Evolutionary conservation across 2,329 filamentous ascomycete species (phyloP).

Genomic region (Calonectria pseudoreteaudii): DNA sequence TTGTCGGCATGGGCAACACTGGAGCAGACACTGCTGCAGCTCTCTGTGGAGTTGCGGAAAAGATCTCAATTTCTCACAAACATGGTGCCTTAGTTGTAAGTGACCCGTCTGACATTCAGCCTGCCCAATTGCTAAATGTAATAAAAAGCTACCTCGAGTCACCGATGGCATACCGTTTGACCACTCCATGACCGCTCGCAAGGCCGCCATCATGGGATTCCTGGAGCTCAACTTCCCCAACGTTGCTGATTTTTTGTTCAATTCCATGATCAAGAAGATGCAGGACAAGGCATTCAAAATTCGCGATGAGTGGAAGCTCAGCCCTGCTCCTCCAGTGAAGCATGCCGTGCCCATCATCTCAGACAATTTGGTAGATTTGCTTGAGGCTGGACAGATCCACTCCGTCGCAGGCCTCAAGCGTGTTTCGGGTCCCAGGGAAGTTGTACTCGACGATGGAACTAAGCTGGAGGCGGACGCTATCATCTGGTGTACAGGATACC

Average conservation of each 20-base stretch:
- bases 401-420: constrained; percentile 46
- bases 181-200: constrained; percentile 48
- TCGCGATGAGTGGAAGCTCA: constrained; percentile 44
- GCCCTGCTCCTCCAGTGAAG: constrained; percentile 38
- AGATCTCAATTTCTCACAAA: constrained; percentile 56
- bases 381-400: constrained; percentile 51
- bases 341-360: constrained; percentile 43
- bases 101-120: neutral
- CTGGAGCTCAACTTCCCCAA: constrained; percentile 41
- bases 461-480: constrained; percentile 45
- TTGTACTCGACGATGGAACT: constrained; percentile 46
- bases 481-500: constrained; percentile 52
- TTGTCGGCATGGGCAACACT: constrained; percentile 57
- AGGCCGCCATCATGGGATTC: constrained; percentile 45
- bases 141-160: constrained; percentile 42
- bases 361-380: constrained; percentile 45
- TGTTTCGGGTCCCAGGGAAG: constrained; percentile 36
- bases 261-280: constrained; percentile 38
- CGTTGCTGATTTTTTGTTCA: constrained; percentile 35
- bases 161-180: constrained; percentile 50
- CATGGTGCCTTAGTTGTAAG: constrained; percentile 52
- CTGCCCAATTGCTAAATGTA: neutral
- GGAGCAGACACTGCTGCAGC: constrained; percentile 44
- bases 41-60: constrained; percentile 48
- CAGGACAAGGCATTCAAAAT: constrained; percentile 41